These are phyloP conservation scores for Pichia kluyveri DNA, from an alignment of 805 yeast genomes.

Conservation along the genomic window DNA sequence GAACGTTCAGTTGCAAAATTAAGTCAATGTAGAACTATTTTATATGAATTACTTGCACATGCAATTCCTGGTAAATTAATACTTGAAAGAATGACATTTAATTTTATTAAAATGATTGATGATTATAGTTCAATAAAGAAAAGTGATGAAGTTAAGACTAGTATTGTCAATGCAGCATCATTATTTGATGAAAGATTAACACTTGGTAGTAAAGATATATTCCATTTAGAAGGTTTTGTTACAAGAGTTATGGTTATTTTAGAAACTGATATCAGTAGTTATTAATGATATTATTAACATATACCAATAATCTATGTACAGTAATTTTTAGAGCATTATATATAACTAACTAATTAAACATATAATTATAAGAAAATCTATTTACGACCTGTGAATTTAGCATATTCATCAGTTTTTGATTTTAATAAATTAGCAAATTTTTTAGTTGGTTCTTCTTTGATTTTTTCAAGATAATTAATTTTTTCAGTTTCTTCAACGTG, in stretches of 20 bases:
- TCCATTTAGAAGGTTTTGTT: constrained; percentile 89
- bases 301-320: too few species aligned
- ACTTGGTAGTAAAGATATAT: constrained; percentile 80
- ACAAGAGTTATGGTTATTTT: constrained; percentile 79
- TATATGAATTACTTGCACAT: constrained; percentile 83
- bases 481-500: constrained; percentile 36
- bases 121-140: constrained; percentile 12
- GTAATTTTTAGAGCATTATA: not conserved
- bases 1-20: constrained; percentile 57
- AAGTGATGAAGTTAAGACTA: constrained; percentile 25
- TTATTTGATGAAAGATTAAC: constrained; percentile 78
- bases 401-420: constrained; percentile 44
- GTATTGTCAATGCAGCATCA: constrained; percentile 52
- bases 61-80: constrained; percentile 88
- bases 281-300: not conserved
- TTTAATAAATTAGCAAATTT: constrained; percentile 48
- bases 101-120: constrained; percentile 23
- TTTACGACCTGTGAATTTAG: constrained; percentile 24
- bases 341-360: not conserved
- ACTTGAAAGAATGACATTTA: constrained; percentile 45
- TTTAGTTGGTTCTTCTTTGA: constrained; percentile 55
- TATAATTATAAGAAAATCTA: not conserved
- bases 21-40: constrained; percentile 52
- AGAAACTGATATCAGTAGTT: constrained; percentile 30
- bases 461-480: constrained; percentile 44